These are phyloP conservation scores for Tilletiopsis washingtonensis DNA, from an alignment of 1,284 basidiomycete genomes.

Conservation along the genomic window DNA sequence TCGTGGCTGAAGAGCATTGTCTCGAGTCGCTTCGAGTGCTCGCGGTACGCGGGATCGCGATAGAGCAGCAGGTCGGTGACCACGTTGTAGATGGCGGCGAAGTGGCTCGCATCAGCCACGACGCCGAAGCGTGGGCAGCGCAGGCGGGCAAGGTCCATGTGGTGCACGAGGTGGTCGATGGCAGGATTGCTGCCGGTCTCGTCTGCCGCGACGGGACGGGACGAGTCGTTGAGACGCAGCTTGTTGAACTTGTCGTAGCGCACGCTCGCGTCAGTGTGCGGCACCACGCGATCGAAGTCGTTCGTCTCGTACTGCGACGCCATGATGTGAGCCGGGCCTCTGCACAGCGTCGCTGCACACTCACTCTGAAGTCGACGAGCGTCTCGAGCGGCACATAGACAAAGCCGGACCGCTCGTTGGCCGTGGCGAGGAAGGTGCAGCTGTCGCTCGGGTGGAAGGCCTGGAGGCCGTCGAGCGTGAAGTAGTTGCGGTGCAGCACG, in stretches of 20 bases:
- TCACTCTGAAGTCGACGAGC: constrained; percentile 16
- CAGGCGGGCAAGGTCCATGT: constrained; percentile 74
- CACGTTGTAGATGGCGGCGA: constrained; percentile 76
- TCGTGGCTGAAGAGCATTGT: constrained; percentile 82
- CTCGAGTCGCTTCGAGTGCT: constrained; percentile 52
- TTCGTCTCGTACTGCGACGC: constrained; percentile 10
- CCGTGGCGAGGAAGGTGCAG: constrained; percentile 36
- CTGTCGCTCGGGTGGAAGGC: constrained; percentile 66
- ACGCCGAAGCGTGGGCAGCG: constrained; percentile 68
- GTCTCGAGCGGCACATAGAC: constrained; percentile 75
- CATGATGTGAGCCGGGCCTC: background rate
- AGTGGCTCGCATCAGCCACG: constrained; percentile 78
- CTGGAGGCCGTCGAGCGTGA: constrained; percentile 70
- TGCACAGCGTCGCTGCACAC: background rate
- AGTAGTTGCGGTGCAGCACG: constrained; percentile 75
- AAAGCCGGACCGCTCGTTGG: constrained; percentile 40
- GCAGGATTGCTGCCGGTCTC: constrained; percentile 25
- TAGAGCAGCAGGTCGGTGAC: constrained; percentile 76
- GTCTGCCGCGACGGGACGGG: constrained; percentile 52
- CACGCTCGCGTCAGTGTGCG: constrained; percentile 76
- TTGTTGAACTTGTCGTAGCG: constrained; percentile 89
- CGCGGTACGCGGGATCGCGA: constrained; percentile 62
- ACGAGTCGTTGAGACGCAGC: constrained; percentile 59
- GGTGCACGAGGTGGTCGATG: constrained; percentile 65
- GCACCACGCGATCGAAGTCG: constrained; percentile 67